phyloP scores from a whole-genome alignment of 2,329 filamentous ascomycete species.

The Whalleya microplaca region DNA sequence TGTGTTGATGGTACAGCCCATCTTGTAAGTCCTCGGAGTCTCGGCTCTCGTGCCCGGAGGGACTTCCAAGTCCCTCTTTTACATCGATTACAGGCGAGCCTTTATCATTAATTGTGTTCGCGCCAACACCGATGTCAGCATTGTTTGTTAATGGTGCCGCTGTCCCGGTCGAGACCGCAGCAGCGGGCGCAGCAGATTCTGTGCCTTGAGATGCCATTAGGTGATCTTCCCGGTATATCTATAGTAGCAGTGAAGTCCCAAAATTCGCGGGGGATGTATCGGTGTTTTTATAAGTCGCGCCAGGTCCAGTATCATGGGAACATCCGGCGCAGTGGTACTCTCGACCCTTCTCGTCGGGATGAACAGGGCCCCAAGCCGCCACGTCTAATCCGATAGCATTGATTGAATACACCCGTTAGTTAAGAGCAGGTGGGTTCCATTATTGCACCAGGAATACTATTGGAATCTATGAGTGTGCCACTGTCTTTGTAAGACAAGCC shows the following conservation, averaged over 20 bases:
- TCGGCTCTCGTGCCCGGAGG: slow-evolving; percentile 3
- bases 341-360: neutral
- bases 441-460: neutral
- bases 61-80: slow-evolving; percentile 1
- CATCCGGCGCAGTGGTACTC: neutral
- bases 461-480: neutral
- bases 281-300: slow-evolving; percentile 2
- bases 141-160: slow-evolving; percentile 8
- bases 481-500: neutral
- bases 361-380: neutral
- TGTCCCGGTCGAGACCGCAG: slow-evolving; percentile 9
- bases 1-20: slow-evolving; percentile 12
- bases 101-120: neutral
- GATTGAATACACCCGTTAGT: neutral
- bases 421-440: neutral
- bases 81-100: neutral
- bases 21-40: slow-evolving; percentile 4
- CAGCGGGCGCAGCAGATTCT: slow-evolving; percentile 15
- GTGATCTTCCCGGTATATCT: neutral
- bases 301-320: slow-evolving; percentile 3
- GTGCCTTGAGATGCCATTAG: slow-evolving; percentile 16
- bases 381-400: slow-evolving; percentile 5
- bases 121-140: neutral
- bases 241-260: neutral
- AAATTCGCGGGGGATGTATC: neutral